These are phyloP conservation scores for Ceriops zippeliana DNA, from an alignment of 345 rosid genomes.

Conservation along the genomic window DNA sequence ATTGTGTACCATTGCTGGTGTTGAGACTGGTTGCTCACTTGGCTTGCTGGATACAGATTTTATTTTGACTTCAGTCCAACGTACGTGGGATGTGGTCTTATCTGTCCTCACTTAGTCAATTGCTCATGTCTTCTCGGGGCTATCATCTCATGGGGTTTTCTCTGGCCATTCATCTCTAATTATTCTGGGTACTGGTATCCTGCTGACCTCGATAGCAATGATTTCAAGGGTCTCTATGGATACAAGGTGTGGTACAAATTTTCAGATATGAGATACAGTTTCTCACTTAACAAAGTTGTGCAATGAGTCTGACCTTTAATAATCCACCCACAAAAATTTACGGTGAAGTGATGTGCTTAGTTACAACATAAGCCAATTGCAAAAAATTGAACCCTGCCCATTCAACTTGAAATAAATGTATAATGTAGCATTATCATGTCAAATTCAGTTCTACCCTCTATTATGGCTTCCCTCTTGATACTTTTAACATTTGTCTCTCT, in stretches of 20 bases:
- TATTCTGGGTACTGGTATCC: slow-evolving; percentile 91
- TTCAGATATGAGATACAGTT: neutral
- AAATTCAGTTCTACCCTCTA: no score
- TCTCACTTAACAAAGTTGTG: neutral
- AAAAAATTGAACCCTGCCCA: no score
- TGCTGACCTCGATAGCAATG: slow-evolving; percentile 65
- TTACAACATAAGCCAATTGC: no score
- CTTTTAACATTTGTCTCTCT: no score
- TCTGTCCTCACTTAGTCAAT: slow-evolving; percentile 92
- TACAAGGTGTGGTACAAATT: slow-evolving; percentile 58
- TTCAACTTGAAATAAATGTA: no score
- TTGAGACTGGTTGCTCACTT: neutral
- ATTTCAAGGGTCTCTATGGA: slow-evolving; percentile 91
- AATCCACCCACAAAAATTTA: no score
- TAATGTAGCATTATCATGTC: no score
- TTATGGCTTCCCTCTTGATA: no score
- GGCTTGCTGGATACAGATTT: slow-evolving; percentile 49
- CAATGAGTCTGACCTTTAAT: no score
- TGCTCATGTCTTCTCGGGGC: slow-evolving; percentile 90
- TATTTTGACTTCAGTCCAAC: slow-evolving; percentile 94
- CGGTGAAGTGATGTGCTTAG: no score
- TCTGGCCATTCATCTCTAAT: slow-evolving; percentile 75
- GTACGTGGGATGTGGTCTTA: slow-evolving; percentile 93
- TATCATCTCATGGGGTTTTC: slow-evolving; percentile 84
- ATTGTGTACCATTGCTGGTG: neutral